phyloP scores from a whole-genome alignment of 2,329 filamentous ascomycete genomes.

The Monosporascus cannonballus region DNA sequence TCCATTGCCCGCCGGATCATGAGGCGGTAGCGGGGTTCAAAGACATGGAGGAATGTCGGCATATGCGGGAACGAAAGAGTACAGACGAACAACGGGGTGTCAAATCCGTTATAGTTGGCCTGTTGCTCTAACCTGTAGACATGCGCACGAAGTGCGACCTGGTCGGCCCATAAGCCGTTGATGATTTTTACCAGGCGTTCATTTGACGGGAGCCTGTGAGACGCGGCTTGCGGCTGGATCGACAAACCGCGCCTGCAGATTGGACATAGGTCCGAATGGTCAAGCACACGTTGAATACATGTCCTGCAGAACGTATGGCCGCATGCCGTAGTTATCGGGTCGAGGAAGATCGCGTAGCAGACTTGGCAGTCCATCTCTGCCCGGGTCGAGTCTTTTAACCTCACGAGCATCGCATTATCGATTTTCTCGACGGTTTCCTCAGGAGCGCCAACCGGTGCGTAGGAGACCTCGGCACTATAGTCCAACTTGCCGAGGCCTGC shows the following conservation, averaged over 20 bases:
- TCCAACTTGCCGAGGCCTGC: conserved; percentile 35
- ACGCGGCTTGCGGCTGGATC: conserved; percentile 38
- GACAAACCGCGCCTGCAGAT: conserved; percentile 65
- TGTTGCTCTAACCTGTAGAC: conserved; percentile 52
- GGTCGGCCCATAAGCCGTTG: conserved; percentile 61
- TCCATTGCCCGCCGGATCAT: conserved; percentile 79
- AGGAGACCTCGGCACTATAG: conserved; percentile 25
- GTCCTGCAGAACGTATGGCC: conserved; percentile 85
- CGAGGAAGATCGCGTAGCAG: conserved; percentile 74
- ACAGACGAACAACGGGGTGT: conserved; percentile 73
- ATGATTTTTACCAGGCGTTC: conserved; percentile 57
- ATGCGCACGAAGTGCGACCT: conserved; percentile 52
- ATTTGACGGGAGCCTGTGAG: conserved; percentile 48
- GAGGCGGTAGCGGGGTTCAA: conserved; percentile 84
- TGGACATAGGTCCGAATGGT: conserved; percentile 74
- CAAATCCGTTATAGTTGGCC: conserved; percentile 47
- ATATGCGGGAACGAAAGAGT: conserved; percentile 75
- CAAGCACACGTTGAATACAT: conserved; percentile 70
- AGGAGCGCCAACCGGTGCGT: conserved; percentile 20
- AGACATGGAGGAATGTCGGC: conserved; percentile 85
- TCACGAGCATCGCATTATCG: conserved; percentile 46
- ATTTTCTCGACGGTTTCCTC: conserved; percentile 26
- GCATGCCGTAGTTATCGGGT: conserved; percentile 78
- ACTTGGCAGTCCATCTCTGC: conserved; percentile 82
- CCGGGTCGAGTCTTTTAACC: conserved; percentile 55